Base-by-base conservation (phyloP, 2,329 filamentous ascomycete genomes). In the Cryphonectria nitschkei region DNA sequence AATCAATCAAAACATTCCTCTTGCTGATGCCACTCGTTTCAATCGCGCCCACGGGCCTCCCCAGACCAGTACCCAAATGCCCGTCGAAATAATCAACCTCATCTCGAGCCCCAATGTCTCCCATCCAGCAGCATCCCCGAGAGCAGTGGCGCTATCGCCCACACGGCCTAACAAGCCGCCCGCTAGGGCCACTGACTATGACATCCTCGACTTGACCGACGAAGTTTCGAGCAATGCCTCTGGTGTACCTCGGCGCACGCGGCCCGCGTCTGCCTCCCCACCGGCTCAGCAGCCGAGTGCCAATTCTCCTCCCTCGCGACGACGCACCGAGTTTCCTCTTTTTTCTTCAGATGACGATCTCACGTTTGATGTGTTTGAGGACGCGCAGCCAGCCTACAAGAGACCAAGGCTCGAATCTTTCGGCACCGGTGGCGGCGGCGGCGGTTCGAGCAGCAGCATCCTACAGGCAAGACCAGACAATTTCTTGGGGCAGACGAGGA, bases 301-400 rank as follows among this genome's bases (percentile, higher is more conserved):
- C 43, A 56, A 19, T n/a, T 32, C 39, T 39, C 60, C 39, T 43
- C 60, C n/a, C 22, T 16, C 50, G 3, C 56, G 63, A 2, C 66
- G 41, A 2, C 16, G 3, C 39, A 70, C 76, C 29, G 64, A 77
- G 61, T 77, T 80, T 37, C 71, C 80, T n/a, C 80, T 80, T 66
- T 73, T 81, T 14, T 81, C 79, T 0, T 80, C 82, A 64, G 83
- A 85, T 60, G 61, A 66, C 7, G 74, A 77, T 13, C 26, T 7
- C 39, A 34, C 19, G 14, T 22, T 52, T 26, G 26, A 65, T 14
- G 3, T 50, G 63, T 54, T 19, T 7, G 39, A 54, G 3, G 29
- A 52, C 11, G 37, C 71, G 2, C 70, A 74, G 3, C 76, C 19
- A 22, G 19, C 77, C 5, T 76, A 76, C 5, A 80, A 79, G 63